Evolutionary conservation across 352 stramenopile species (phyloP), one percentile per base, ranked within the genome.

Genomic region (Phytophthora cactorum): DNA sequence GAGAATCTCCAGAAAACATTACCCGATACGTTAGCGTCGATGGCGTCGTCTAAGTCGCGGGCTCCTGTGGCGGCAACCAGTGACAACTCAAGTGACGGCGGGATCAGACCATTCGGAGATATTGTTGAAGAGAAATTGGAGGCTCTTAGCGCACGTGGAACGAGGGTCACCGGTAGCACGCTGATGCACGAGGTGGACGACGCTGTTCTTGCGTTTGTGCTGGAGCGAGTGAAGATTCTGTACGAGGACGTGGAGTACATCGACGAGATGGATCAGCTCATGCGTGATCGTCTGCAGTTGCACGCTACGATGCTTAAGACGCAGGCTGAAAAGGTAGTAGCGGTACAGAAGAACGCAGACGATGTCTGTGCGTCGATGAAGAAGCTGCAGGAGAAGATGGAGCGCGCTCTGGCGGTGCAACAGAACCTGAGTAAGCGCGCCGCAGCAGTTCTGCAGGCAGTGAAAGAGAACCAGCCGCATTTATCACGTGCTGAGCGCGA

Each of bases 391-490:
- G 59, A 77, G 31, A 91, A 91, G 63, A 80, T 91, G 65, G 74
- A 77, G 32, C 76, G 77, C 22, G 82, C 86, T 29, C 71, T 90
- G 68, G 79, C 83, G 1, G 79, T 86, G 44, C 87, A 95, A 56
- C 70, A 88, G 44, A 91, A 92, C 53, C 67, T 95, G 29, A 81
- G 84, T 46, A 90, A 89, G 64, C 85, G 87, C n/a, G 83, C 87
- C 1, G 87, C 87, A 1, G 85, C 85, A 1, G 80, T 90, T 52
- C 63, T 95, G 5, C 87, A 95, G 55, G 86, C 85, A 28, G 78
- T 92, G 29, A 92, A 91, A 71, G 87, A 95, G 61, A 95, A 93
- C 65, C 87, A 95, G 51, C 79, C 82, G 6, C 74, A 87, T 57
- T 62, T 95, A 55, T 92, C 87, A 43, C 83, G 81, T 17, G 83